phyloP scores from a whole-genome alignment of 257 asterid species.

The Plantago major region DNA sequence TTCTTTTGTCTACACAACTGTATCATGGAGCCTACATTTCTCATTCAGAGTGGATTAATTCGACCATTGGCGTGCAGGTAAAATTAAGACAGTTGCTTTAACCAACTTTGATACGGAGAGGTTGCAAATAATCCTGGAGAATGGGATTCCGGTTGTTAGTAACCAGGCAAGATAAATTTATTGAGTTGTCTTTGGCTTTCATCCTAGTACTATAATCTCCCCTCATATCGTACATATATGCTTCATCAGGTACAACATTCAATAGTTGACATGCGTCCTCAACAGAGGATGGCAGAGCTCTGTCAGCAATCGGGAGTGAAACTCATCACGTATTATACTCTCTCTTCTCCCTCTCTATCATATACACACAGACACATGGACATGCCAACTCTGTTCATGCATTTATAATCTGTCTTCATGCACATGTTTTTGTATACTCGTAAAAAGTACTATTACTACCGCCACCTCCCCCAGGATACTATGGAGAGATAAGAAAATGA shows the following conservation, averaged over 20 bases:
- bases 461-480: no score
- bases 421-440: no score
- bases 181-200: background rate
- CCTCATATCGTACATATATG: slow-evolving; percentile 11
- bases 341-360: slow-evolving; percentile 20
- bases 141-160: slow-evolving; percentile 91
- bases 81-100: slow-evolving; percentile 92
- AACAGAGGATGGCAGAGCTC: slow-evolving; percentile 94
- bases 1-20: slow-evolving; percentile 13
- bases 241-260: slow-evolving; percentile 91
- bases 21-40: slow-evolving; percentile 16
- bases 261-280: slow-evolving; percentile 98
- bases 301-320: slow-evolving; percentile 83
- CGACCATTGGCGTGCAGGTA: slow-evolving; percentile 56
- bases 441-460: no score
- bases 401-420: background rate
- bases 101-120: slow-evolving; percentile 95
- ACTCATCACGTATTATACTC: slow-evolving; percentile 86
- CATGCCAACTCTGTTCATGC: background rate
- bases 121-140: slow-evolving; percentile 74
- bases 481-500: no score
- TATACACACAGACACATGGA: no score
- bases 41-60: slow-evolving; percentile 30
- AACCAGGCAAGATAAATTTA: slow-evolving; percentile 53
- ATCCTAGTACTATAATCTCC: background rate